A percentile compares a stretch with the other conserved stretches of the same genome.
Conservation (phyloP, 192 early-diverging fungal species). For the Backusella circina region DNA sequence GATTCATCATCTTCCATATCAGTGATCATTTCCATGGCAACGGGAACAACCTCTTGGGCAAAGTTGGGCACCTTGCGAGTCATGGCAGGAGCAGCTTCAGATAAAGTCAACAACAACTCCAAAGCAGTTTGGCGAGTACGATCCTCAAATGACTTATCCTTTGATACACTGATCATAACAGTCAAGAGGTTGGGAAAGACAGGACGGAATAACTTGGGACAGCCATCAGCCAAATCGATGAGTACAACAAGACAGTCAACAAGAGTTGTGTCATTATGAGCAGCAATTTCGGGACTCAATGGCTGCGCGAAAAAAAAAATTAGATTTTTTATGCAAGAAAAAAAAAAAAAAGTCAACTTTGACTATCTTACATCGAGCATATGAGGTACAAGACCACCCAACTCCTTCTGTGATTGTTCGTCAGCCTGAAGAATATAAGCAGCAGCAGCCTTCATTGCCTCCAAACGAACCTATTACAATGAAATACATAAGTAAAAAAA, state of each 20-base stretch:
- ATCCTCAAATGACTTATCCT: conserved; percentile 77
- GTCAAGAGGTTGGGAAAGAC: conserved; percentile 69
- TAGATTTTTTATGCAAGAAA: neutral
- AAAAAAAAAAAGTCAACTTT: neutral
- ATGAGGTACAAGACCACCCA: conserved; percentile 70
- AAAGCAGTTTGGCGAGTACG: conserved; percentile 86
- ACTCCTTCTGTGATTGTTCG: conserved; percentile 47
- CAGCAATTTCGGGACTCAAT: conserved; percentile 62
- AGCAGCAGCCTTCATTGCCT: conserved; percentile 71
- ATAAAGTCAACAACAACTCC: conserved; percentile 89
- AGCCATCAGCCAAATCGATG: conserved; percentile 83
- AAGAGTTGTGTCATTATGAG: conserved; percentile 70
- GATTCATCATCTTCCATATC: conserved; percentile 83
- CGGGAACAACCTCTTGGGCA: conserved; percentile 74
- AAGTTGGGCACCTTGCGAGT: conserved; percentile 88
- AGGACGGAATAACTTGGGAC: conserved; percentile 81
- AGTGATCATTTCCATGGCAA: conserved; percentile 93
- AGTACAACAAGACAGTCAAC: conserved; percentile 71
- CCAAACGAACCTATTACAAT: conserved; percentile 62
- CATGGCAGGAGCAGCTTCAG: conserved; percentile 86
- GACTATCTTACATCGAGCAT: conserved; percentile 72
- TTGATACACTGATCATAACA: conserved; percentile 75
- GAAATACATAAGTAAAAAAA: neutral
- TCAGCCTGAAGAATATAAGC: conserved; percentile 73
- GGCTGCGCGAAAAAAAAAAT: conserved; percentile 38